Evolutionary conservation across 2,329 filamentous ascomycete species (phyloP).

Genomic region (Monosporascus ibericus): DNA sequence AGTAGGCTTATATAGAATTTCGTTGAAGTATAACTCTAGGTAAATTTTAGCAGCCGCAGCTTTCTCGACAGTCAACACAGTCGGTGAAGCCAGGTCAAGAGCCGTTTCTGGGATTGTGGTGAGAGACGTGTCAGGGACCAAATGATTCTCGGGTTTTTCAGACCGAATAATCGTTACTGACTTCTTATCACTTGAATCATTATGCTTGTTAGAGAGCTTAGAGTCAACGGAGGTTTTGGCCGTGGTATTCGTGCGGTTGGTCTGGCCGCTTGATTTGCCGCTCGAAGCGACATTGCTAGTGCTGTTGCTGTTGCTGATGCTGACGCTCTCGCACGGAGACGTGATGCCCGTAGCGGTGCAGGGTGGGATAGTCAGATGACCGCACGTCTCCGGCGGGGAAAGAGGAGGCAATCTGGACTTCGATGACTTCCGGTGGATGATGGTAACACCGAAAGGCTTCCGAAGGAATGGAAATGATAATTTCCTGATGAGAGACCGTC

Average conservation of each 20-base stretch:
- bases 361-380: constrained; percentile 16
- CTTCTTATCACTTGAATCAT: constrained; percentile 23
- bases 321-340: constrained; percentile 3
- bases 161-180: constrained; percentile 20
- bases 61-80: constrained; percentile 63
- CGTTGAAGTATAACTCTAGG: constrained; percentile 78
- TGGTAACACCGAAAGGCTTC: constrained; percentile 29
- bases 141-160: constrained; percentile 14
- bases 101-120: constrained; percentile 29
- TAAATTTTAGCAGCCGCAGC: constrained; percentile 78
- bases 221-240: constrained; percentile 36
- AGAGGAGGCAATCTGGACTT: constrained; percentile 30
- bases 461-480: constrained; percentile 36
- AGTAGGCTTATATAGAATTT: constrained; percentile 51
- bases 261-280: constrained; percentile 20
- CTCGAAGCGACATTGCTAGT: constrained; percentile 24
- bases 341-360: constrained; percentile 14
- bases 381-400: constrained; percentile 27
- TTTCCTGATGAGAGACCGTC: constrained; percentile 23
- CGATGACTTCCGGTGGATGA: constrained; percentile 32
- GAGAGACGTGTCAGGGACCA: constrained; percentile 21
- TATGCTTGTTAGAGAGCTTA: constrained; percentile 28
- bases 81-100: constrained; percentile 23
- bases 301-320: constrained; percentile 13
- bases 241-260: constrained; percentile 24